Evolutionary conservation across 148 eudicot species (phyloP), one percentile per base, ranked within the genome.

Genomic region (Heliamphora exappendiculata): DNA sequence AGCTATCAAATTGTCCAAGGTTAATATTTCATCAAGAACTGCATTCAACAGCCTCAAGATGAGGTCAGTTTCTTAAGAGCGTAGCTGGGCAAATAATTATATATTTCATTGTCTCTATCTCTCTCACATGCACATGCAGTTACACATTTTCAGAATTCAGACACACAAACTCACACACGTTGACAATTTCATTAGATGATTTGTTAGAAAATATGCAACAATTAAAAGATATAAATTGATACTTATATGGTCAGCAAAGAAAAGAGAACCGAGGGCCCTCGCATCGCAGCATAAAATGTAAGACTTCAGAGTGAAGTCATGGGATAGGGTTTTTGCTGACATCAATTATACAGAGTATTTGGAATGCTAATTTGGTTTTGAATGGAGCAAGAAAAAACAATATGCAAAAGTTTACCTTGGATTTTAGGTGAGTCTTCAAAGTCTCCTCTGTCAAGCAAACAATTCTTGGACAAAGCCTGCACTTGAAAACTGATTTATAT

Each of bases 381-480:
- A 62, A 68, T n/a, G 34, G 54, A 45, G 37, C 29, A 39, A 79
- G 22, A 63, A 78, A 76, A 24, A 69, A 72, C 44, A 17, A 36
- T 33, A 13, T 69, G 77, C 2, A 16, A 57, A 59, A 26, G 49
- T 33, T 54, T 82, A 86, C 98, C 94, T 92, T 94, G 50, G 98
- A 94, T 81, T 83, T 85, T 8, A 94, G 90, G 84, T 94, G 98
- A 75, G 90, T 75, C 70, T 73, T 85, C 64, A 94, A 73, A 49
- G 83, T 94, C 81, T 91, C 92, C 73, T 88, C 96, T 62, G 96
- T 83, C 82, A 94, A 78, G 81, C 97, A 92, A 74, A 94, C 93
- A 74, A 94, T 88, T 86, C 89, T 89, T 13, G 98, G 98, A 83
- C 98, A 94, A 58, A 94, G 84, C 79, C 82, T 89, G 84, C 98